These are phyloP conservation scores for Agaricales sp. DNA, from an alignment of 1,284 basidiomycete genomes.

Conservation along the genomic window DNA sequence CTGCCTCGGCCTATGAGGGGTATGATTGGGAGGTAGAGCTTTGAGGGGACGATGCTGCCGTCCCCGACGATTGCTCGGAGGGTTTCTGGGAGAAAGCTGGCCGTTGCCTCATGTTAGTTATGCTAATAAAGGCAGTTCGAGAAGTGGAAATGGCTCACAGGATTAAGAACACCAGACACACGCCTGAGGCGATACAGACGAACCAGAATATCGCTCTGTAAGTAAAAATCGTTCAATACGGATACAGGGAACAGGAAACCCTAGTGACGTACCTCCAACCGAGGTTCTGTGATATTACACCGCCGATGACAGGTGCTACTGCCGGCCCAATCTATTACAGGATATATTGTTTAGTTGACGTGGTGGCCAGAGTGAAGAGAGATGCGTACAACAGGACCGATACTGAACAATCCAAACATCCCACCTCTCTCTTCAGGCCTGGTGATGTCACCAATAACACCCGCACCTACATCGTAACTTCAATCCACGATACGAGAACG, in stretches of 20 bases:
- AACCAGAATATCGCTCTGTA: conserved; percentile 74
- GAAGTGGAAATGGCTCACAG: conserved; percentile 35
- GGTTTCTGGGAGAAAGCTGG: conserved; percentile 53
- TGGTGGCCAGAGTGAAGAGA: neutral
- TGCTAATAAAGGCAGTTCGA: neutral
- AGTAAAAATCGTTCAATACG: neutral
- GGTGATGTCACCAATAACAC: conserved; percentile 49
- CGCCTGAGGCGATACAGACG: conserved; percentile 47
- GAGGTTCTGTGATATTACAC: conserved; percentile 41
- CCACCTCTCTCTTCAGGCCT: conserved; percentile 41
- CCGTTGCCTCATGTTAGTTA: conserved; percentile 2
- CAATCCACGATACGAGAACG: neutral
- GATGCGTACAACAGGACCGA: conserved; percentile 30
- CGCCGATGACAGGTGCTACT: conserved; percentile 49
- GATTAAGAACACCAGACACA: conserved; percentile 42
- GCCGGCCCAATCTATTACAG: conserved; percentile 34
- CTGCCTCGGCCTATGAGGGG: conserved; percentile 37
- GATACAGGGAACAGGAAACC: neutral
- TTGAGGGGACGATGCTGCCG: conserved; percentile 39
- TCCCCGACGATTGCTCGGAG: conserved; percentile 45
- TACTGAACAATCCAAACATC: conserved; percentile 35
- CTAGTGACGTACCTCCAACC: conserved; percentile 49
- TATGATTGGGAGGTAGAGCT: conserved; percentile 41
- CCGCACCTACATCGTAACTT: conserved; percentile 29
- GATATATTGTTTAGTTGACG: conserved; percentile 5